These are phyloP conservation scores for Diospyros kaki DNA, from an alignment of 148 eudicot species.

Conservation along the genomic window DNA sequence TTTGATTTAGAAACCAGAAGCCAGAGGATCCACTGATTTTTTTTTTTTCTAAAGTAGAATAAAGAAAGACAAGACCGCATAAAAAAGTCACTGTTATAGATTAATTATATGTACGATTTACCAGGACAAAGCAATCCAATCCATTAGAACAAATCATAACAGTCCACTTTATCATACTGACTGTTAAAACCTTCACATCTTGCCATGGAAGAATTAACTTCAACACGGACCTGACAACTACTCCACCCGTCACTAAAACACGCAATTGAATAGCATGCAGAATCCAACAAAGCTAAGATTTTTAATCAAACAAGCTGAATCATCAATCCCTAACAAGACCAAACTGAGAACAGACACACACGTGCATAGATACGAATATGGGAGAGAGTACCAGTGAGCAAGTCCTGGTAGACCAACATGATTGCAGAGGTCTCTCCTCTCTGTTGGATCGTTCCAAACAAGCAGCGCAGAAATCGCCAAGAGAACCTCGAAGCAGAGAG, in stretches of 20 bases:
- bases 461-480: neutral
- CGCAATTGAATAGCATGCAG: neutral
- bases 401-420: slow-evolving; percentile 24
- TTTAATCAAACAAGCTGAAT: neutral
- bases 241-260: neutral
- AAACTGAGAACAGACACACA: too few species aligned
- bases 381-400: neutral
- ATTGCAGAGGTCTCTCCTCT: neutral
- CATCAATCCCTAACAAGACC: neutral
- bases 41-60: too few species aligned
- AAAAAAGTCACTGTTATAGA: neutral
- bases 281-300: neutral
- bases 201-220: neutral
- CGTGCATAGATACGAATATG: neutral
- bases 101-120: too few species aligned
- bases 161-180: neutral
- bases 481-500: neutral
- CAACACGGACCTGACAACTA: neutral
- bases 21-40: too few species aligned
- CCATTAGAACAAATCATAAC: neutral
- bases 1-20: too few species aligned
- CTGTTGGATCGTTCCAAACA: neutral
- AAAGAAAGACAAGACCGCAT: too few species aligned
- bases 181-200: neutral
- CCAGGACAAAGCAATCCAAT: neutral